phyloP scores from a whole-genome alignment of 148 eudicot species.

The Heliosperma pusillum region DNA sequence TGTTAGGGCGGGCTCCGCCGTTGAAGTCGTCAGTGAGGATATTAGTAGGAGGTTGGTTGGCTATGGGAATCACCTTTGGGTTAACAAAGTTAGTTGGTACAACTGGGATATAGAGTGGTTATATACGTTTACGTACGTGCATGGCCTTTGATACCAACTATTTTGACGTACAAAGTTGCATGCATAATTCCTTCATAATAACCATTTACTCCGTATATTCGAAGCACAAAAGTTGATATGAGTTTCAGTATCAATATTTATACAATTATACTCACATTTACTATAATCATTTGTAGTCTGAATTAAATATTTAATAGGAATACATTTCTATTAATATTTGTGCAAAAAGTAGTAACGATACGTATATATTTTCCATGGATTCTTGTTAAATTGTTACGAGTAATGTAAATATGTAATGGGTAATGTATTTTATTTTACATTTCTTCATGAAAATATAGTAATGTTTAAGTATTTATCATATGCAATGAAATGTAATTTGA shows the following conservation, averaged over 20 bases:
- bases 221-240: background rate
- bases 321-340: too few relatives aligned
- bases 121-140: background rate
- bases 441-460: too few relatives aligned
- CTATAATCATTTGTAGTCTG: too few relatives aligned
- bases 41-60: slow-evolving; percentile 53
- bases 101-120: slow-evolving; percentile 22
- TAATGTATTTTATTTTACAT: too few relatives aligned
- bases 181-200: background rate
- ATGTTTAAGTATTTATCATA: too few relatives aligned
- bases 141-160: background rate
- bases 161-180: background rate
- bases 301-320: too few relatives aligned
- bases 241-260: background rate
- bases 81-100: slow-evolving; percentile 44
- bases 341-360: too few relatives aligned
- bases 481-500: too few relatives aligned
- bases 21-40: slow-evolving; percentile 43
- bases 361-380: too few relatives aligned
- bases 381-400: too few relatives aligned
- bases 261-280: background rate
- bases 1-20: slow-evolving; percentile 37
- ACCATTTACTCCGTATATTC: background rate
- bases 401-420: too few relatives aligned
- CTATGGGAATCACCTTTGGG: slow-evolving; percentile 55